phyloP scores from a whole-genome alignment of 2,329 filamentous ascomycete species.

The Drechslera avenae region DNA sequence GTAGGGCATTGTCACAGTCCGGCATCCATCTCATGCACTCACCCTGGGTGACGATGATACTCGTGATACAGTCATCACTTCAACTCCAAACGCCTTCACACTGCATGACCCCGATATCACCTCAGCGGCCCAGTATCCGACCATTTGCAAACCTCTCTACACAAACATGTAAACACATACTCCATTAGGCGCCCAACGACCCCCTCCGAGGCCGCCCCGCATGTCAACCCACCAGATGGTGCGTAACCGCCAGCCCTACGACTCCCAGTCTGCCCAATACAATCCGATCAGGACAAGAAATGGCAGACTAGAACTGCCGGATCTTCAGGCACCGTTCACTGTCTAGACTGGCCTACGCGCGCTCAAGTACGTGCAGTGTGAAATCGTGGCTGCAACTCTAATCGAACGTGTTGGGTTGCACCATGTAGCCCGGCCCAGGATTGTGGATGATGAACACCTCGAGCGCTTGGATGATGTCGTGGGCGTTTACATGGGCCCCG shows the following conservation, averaged over 20 bases:
- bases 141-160: constrained; percentile 14
- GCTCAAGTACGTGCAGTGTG: constrained; percentile 18
- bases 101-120: constrained; percentile 14
- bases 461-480: constrained; percentile 20
- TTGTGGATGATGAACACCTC: constrained; percentile 3
- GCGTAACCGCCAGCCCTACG: constrained; percentile 40
- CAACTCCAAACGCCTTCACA: not conserved
- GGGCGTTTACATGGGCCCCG: constrained; percentile 18
- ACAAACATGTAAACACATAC: constrained; percentile 25
- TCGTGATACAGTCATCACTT: constrained; percentile 5
- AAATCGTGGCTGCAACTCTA: constrained; percentile 35
- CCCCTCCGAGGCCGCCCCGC: constrained; percentile 25
- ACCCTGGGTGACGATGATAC: not conserved
- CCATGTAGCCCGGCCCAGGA: constrained; percentile 9
- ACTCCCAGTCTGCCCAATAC: constrained; percentile 11
- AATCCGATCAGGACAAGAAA: constrained; percentile 2
- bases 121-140: constrained; percentile 7
- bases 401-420: constrained; percentile 24
- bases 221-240: constrained; percentile 19
- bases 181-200: constrained; percentile 37
- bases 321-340: constrained; percentile 25
- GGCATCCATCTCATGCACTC: constrained; percentile 3
- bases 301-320: constrained; percentile 22
- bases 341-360: constrained; percentile 26
- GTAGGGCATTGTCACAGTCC: constrained; percentile 9